Conservation (phyloP, 495 filamentous ascomycete species). For the Aspergillus bertholletiae region DNA sequence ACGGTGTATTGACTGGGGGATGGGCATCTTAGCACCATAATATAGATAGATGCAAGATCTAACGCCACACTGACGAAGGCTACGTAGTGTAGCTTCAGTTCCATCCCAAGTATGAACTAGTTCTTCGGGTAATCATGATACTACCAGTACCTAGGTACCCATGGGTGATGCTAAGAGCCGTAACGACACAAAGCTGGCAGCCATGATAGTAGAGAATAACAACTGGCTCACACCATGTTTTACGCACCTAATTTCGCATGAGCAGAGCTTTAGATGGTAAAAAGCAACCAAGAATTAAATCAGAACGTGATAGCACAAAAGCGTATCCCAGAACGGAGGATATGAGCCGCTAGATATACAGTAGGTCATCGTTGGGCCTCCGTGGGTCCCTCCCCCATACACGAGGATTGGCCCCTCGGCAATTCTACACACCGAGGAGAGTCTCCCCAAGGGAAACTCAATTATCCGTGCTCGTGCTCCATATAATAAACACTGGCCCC, state of each 20-base stretch:
- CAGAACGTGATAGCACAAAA: too few species aligned
- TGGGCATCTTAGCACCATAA: neutral
- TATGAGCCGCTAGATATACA: neutral
- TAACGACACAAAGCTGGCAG: too few species aligned
- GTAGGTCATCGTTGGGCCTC: neutral
- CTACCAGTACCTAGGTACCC: too few species aligned
- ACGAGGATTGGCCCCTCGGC: neutral
- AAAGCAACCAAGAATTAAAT: too few species aligned
- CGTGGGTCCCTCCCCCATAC: too few species aligned
- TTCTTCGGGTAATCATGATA: neutral
- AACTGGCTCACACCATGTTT: too few species aligned
- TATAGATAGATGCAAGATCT: neutral
- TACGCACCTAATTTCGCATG: too few species aligned
- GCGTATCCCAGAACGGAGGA: too few species aligned
- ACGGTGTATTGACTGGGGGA: neutral
- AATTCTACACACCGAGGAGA: neutral
- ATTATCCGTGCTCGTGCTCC: too few species aligned
- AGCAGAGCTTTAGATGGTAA: too few species aligned
- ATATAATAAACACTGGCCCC: neutral
- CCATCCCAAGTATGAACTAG: neutral
- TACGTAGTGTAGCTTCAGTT: neutral
- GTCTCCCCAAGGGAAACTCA: neutral
- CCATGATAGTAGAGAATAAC: too few species aligned
- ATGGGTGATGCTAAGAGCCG: too few species aligned
- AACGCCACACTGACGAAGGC: neutral